phyloP scores from a whole-genome alignment of 2,329 filamentous ascomycete genomes.

The Coniella vitis region DNA sequence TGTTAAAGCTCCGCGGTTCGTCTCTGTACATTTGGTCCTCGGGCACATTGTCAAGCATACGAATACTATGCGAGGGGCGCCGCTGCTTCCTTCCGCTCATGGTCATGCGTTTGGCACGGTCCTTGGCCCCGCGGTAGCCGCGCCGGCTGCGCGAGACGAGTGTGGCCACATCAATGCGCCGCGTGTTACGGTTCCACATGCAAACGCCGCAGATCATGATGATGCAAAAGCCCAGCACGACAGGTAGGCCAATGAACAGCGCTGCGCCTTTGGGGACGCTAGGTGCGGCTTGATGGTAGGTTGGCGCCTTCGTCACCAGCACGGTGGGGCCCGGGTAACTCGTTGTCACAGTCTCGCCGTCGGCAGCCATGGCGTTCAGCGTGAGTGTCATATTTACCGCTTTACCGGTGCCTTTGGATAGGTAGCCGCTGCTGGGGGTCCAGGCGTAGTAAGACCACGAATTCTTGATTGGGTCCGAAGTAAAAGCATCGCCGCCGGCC shows the following conservation, averaged over 20 bases:
- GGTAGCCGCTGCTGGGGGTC: constrained; percentile 30
- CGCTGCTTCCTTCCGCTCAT: constrained; percentile 25
- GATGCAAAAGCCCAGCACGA: constrained; percentile 39
- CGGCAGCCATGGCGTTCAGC: constrained; percentile 31
- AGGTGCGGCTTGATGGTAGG: constrained; percentile 25
- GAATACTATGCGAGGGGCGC: constrained; percentile 30
- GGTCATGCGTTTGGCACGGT: constrained; percentile 27
- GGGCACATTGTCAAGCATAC: constrained; percentile 33
- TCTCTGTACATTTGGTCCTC: constrained; percentile 22
- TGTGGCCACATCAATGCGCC: constrained; percentile 43
- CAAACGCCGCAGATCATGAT: constrained; percentile 47
- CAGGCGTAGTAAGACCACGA: constrained; percentile 43
- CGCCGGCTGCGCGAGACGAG: constrained; percentile 39
- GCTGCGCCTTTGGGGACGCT: constrained; percentile 31
- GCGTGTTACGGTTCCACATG: constrained; percentile 48
- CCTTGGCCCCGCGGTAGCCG: constrained; percentile 36
- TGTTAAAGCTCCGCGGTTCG: constrained; percentile 2
- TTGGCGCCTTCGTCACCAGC: constrained; percentile 31
- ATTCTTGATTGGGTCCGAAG: constrained; percentile 29
- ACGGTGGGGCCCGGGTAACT: constrained; percentile 32
- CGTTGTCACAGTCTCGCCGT: constrained; percentile 20
- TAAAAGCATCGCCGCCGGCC: constrained; percentile 25
- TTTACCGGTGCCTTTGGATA: constrained; percentile 25
- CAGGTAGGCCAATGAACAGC: constrained; percentile 47
- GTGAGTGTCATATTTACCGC: constrained; percentile 43